Evolutionary conservation across 2,329 filamentous ascomycete species (phyloP).

Genomic region (Cladosporium oxysporum): DNA sequence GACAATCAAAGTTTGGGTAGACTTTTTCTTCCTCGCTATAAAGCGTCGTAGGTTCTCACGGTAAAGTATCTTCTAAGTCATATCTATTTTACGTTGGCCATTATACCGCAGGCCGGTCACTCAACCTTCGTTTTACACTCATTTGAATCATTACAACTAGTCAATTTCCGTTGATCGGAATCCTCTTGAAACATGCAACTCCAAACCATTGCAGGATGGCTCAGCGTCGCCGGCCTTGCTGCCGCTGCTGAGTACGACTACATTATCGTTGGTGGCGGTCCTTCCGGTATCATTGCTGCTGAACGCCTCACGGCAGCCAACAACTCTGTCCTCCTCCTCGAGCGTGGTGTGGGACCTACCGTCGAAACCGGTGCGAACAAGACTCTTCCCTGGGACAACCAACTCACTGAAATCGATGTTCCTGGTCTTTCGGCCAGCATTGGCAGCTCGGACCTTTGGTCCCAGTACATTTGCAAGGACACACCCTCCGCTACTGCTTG

Average conservation of each 20-base stretch:
- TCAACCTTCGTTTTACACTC: background rate
- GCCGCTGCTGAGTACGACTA: slow-evolving; percentile 49
- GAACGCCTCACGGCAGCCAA: slow-evolving; percentile 65
- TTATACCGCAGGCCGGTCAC: slow-evolving; percentile 3
- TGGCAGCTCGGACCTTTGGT: slow-evolving; percentile 2
- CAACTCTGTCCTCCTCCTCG: slow-evolving; percentile 63
- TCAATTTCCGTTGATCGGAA: slow-evolving; percentile 2
- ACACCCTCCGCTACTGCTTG: slow-evolving; percentile 72
- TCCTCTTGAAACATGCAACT: background rate
- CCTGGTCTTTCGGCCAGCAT: slow-evolving; percentile 54
- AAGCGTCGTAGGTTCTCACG: background rate
- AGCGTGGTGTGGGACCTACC: slow-evolving; percentile 56
- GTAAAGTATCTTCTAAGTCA: background rate
- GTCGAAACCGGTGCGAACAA: slow-evolving; percentile 64
- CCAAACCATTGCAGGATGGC: slow-evolving; percentile 6
- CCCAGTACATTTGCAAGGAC: slow-evolving; percentile 64
- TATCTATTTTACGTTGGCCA: background rate
- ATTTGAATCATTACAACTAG: background rate
- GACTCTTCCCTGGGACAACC: slow-evolving; percentile 63
- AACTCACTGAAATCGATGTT: slow-evolving; percentile 69
- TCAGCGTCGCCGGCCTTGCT: slow-evolving; percentile 12
- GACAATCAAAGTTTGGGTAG: background rate
- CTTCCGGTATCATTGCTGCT: slow-evolving; percentile 60
- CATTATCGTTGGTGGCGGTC: slow-evolving; percentile 63
- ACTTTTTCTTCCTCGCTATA: slow-evolving; percentile 12